Base-by-base conservation (phyloP, 306 rosid genomes). In the Mucuna pruriens region DNA sequence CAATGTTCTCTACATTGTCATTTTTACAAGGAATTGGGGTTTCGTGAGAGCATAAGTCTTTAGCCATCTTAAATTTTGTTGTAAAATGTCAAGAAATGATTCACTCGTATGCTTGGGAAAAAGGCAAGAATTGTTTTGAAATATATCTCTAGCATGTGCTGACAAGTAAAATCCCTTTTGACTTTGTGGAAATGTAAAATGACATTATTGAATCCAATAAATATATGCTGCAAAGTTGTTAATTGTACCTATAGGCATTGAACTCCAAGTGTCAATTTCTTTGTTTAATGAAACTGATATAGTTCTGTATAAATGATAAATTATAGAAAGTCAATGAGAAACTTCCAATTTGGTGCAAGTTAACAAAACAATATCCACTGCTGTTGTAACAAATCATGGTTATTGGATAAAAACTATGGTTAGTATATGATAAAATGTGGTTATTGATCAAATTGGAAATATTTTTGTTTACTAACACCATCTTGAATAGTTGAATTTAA, bases 281-380 rank as follows among this genome's bases (percentile, higher is more conserved):
- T 39, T 64, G 55, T 74, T 29, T 52, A 63, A 39, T 81, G 68
- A 63, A 72, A 38, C 23, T 29, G 13, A 38, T 39, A 19, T 19
- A 17, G 48, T 74, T 73, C 68, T 80, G 60, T 81, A 52, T 51
- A 58, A 17, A 62, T 64, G 70, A 26, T 74, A 74, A 74, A 51
- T 26, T 81, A 68, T 76, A 34, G 58, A 19, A 66, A 55, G 75
- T 69, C 74, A 45, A 60, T 49, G 65, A 20, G 44, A 82, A 62
- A 26, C 26, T 23, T 64, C 34, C 58, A 49, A 61, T 70, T 51
- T 77, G 76, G 75, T 70, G 61, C 25, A 36, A 76, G 60, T 46
- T 48, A 26, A 42, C 71, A 60, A 61, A 25, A 60, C 0, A 0
- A 19, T 5, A 13, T 26, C 13, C 60, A 9, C 20, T 42, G 36